Evolutionary conservation across 805 yeast species (phyloP), one percentile per base, ranked within the genome.

Genomic region (Candida succiphila): DNA sequence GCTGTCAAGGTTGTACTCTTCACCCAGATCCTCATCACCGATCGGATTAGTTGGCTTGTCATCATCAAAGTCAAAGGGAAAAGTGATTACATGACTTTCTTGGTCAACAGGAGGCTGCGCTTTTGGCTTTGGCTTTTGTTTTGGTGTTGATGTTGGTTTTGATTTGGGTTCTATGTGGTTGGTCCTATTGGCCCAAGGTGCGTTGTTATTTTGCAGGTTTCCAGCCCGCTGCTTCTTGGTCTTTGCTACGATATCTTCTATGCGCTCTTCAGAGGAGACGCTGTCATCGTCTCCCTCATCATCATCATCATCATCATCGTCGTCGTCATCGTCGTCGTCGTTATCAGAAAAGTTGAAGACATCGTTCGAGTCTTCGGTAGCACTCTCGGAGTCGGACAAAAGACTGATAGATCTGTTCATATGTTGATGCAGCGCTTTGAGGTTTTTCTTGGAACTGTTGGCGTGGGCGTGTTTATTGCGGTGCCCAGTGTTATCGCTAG

Each of bases 21-120:
- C 83, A 16, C 83, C 83, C 18, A 75, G 61, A 51, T 74, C 82
- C 48, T 75, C 83, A 30, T 72, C 72, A 29, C 64, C 61, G 8
- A 56, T 43, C 30, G 34, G 38, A n/a, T 44, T 44, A 15, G n/a
- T n/a, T n/a, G n/a, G n/a, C n/a, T n/a, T n/a, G n/a, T n/a, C n/a
- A n/a, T n/a, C n/a, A n/a, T n/a, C n/a, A n/a, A n/a, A n/a, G n/a
- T n/a, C n/a, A n/a, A n/a, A n/a, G n/a, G 8, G 8, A 14, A 16
- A 16, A 8, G 10, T 26, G 14, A 18, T 17, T 14, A 7, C n/a
- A 14, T 9, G 8, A 8, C 9, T 7, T 14, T 26, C 7, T 26
- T 26, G 8, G 29, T n/a, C n/a, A n/a, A n/a, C n/a, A n/a, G n/a
- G n/a, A n/a, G n/a, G 12, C 20, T 5, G 6, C 7, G 13, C 12